Base-by-base conservation (phyloP, 2,329 filamentous ascomycete species). In the Colletotrichum lini region DNA sequence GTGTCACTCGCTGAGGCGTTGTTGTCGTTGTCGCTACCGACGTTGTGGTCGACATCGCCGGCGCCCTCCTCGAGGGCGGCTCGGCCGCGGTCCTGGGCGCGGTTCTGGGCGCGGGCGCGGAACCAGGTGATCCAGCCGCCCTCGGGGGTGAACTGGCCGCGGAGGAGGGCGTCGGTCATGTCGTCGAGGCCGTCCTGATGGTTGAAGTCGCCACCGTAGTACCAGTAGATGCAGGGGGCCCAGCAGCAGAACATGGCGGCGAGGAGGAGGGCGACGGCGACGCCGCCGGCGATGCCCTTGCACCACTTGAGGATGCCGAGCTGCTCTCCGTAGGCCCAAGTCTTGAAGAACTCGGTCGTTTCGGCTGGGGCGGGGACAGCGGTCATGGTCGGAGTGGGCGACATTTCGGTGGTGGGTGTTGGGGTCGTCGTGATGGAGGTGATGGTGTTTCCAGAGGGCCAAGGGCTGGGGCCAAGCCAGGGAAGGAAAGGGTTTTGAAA, bases 211-310 rank as follows among this genome's bases (percentile, higher is more conserved):
- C 66, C 56, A 45, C 38, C 45, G 66, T 72, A 68, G 38, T 64
- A 72, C 3, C 68, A 68, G 38, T 64, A 72, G 3, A 74, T 16
- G 63, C 68, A 74, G 18, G 67, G 61, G 5, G 50, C 35, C 74
- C 74, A 75, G 73, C 72, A 75, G 65, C 73, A 75, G 38, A 49
- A 65, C 44, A 73, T n/a, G 18, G 68, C 30, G n/a, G 73, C 72
- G 35, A 75, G n/a, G 54, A 70, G 6, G 21, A 75, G 23, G 35
- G 73, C 73, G 40, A 69, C 16, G 21, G 58, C 50, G 38, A 73
- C 16, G 50, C 73, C 73, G 35, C 72, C 26, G 63, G 73, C 65
- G 60, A 74, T 45, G 57, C 72, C 74, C 16, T 74, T 74, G 49
- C 60, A 57, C 54, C 54, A 57, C 38, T 57, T 44, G 10, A 68